These are phyloP conservation scores for Martensiomyces pterosporus DNA, from an alignment of 192 early-diverging fungal genomes.

Conservation along the genomic window DNA sequence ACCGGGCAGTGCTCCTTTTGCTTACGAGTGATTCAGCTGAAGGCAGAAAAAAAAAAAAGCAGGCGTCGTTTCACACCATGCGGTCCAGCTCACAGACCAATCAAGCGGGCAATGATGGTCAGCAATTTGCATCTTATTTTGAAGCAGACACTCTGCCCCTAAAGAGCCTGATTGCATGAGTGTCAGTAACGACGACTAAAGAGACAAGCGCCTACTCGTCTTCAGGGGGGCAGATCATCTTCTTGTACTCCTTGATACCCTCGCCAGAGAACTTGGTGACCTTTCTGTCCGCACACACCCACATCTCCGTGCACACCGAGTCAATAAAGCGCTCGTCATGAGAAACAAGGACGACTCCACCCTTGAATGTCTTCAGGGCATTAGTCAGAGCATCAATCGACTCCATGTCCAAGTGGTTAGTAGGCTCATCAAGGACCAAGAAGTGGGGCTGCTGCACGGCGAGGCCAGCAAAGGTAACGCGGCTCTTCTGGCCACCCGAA, in stretches of 20 bases:
- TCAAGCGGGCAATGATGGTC: too few relatives aligned
- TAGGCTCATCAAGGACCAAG: conserved; percentile 97
- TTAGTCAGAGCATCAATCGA: conserved; percentile 92
- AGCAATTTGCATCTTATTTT: too few relatives aligned
- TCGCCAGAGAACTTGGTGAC: conserved; percentile 82
- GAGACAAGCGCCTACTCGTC: conserved; percentile 3
- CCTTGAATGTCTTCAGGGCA: conserved; percentile 83
- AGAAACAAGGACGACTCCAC: conserved; percentile 93
- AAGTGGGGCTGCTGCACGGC: conserved; percentile 87
- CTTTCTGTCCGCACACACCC: conserved; percentile 86
- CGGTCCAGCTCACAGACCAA: too few relatives aligned
- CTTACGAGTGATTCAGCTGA: too few relatives aligned
- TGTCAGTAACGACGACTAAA: neutral
- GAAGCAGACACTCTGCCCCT: too few relatives aligned
- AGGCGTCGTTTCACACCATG: too few relatives aligned
- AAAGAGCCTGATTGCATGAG: too few relatives aligned
- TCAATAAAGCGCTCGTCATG: conserved; percentile 98
- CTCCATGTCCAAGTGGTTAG: conserved; percentile 85
- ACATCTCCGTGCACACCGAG: conserved; percentile 79
- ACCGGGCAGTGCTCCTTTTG: too few relatives aligned
- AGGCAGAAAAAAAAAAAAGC: too few relatives aligned
- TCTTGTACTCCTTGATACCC: conserved; percentile 81
- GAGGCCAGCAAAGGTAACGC: conserved; percentile 95
- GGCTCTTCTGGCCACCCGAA: conserved; percentile 94
- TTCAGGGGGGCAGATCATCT: conserved; percentile 50